Conservation (phyloP, 345 rosid species). For the Aquilaria yunnanensis region DNA sequence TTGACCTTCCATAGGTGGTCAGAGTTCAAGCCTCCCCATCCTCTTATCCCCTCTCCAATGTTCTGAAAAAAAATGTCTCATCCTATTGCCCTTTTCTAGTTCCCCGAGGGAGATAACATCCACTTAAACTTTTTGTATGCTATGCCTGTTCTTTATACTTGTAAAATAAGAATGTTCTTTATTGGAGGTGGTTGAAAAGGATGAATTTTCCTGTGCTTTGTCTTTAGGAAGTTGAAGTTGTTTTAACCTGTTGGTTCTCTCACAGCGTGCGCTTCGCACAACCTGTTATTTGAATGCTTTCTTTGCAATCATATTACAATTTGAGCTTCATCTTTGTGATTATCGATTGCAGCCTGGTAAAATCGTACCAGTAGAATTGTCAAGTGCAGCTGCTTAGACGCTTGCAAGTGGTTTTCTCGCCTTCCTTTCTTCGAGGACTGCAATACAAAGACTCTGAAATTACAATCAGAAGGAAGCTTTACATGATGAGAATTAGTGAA, state of each 20-base stretch:
- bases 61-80: not conserved
- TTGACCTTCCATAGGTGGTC: no score
- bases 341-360: slow-evolving; percentile 38
- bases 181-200: no score
- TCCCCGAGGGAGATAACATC: not conserved
- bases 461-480: no score
- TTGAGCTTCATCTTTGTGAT: not conserved
- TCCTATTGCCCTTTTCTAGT: not conserved
- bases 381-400: slow-evolving; percentile 27
- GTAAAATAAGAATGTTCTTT: no score
- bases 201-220: not conserved
- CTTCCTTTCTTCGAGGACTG: not conserved
- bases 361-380: slow-evolving; percentile 28
- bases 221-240: not conserved
- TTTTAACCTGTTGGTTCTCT: not conserved
- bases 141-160: not conserved
- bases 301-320: not conserved
- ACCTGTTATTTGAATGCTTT: not conserved
- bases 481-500: not conserved
- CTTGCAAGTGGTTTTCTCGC: not conserved
- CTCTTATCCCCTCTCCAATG: not conserved
- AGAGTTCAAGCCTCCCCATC: not conserved
- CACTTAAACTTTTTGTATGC: not conserved
- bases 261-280: not conserved
- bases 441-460: not conserved